Evolutionary conservation across 345 rosid genomes (phyloP), one percentile per base, ranked within the genome.

Genomic region (Populus nigra): DNA sequence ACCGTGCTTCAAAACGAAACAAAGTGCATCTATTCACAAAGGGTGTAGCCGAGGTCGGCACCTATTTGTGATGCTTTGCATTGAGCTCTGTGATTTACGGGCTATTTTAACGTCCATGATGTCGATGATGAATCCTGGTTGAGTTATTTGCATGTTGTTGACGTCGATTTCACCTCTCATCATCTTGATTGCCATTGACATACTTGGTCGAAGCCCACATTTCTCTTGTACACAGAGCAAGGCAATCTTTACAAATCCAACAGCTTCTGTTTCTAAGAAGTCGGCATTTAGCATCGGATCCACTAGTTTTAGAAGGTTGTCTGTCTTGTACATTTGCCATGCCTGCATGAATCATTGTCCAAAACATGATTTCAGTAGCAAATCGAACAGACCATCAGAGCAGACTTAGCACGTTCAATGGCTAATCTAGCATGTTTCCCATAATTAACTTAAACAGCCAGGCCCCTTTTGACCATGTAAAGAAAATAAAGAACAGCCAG

Each of bases 201-300:
- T 77, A 4, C 25, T 61, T 0, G 87, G 85, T 13, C 83, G 74
- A 29, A 66, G 62, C 66, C 78, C 68, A 72, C 77, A 23, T 65
- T 77, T 78, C 69, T 84, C 82, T 53, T 84, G 87, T 13, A 82
- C 85, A 29, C 87, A 86, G 3, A 84, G 79, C 8, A 86, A 69
- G 16, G 70, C 82, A 2, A 80, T 67, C 78, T 80, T 84, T 22
- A 80, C 63, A 68, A 79, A 80, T 61, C 75, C 16, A 43, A 76
- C 3, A 59, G 79, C 84, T 78, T 86, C 87, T 17, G 36, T 33
- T 63, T 79, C 78, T 47, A 35, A 27, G 55, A 79, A 77, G 41
- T 57, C 61, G 3, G 78, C 71, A 18, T 75, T 73, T 15, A 84
- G 74, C 78, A 57, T 38, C 22, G 87, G 79, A 67, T 84, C 87